Percentiles rank a stretch among this genome's conserved stretches.
These are phyloP conservation scores for Limnanthes douglasii DNA, from an alignment of 345 rosid genomes.

Conservation along the genomic window DNA sequence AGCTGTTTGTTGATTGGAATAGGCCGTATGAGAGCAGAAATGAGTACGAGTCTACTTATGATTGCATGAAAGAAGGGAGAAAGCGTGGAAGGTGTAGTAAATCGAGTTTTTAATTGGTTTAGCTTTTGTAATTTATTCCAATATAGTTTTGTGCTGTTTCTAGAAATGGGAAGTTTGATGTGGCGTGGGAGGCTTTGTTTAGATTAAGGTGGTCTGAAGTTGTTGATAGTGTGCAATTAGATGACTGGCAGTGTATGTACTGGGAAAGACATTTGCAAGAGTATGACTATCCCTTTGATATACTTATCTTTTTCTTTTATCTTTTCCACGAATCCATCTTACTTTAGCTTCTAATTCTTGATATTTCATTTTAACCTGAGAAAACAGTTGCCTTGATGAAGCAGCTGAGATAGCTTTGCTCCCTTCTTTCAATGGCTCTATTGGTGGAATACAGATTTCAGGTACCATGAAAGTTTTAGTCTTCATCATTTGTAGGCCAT, in stretches of 20 bases:
- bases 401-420: conserved; percentile 56
- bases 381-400: conserved; percentile 80
- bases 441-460: conserved; percentile 38
- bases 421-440: conserved; percentile 44
- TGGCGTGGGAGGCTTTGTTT: conserved; percentile 47
- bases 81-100: conserved; percentile 50
- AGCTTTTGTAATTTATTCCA: background rate
- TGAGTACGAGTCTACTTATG: conserved; percentile 22
- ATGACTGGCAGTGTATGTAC: conserved; percentile 58
- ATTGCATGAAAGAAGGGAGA: conserved; percentile 23
- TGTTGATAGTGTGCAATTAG: conserved; percentile 11
- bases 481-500: background rate
- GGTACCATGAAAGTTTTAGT: conserved; percentile 21
- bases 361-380: conserved; percentile 11
- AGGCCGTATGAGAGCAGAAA: conserved; percentile 45
- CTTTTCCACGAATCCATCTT: background rate
- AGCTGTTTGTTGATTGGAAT: conserved; percentile 9
- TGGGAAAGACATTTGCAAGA: conserved; percentile 80
- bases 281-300: conserved; percentile 17
- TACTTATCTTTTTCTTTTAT: background rate
- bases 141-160: background rate
- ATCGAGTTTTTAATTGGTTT: background rate
- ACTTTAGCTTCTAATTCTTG: background rate
- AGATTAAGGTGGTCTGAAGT: conserved; percentile 54
- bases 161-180: conserved; percentile 32